A percentile compares a stretch with the other conserved stretches of the same genome.
Conservation (phyloP, 306 rosid species). For the Sicyos edulis region DNA sequence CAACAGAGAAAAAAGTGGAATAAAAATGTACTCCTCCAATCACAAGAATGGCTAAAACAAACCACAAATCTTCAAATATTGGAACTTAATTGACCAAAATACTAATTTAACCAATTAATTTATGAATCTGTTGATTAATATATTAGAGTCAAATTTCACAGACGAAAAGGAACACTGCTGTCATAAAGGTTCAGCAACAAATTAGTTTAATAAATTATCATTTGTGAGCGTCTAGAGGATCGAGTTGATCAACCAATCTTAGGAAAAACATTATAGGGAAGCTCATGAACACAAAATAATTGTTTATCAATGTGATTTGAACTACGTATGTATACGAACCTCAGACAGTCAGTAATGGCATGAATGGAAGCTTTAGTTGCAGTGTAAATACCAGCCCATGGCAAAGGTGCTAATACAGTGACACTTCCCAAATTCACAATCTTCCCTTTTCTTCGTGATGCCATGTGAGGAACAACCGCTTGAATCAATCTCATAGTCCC, state of each 20-base stretch:
- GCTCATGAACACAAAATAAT: constrained; percentile 4
- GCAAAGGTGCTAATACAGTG: constrained; percentile 60
- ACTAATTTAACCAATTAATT: not conserved
- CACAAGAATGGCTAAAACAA: not conserved
- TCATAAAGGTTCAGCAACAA: not conserved
- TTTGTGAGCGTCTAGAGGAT: constrained; percentile 1
- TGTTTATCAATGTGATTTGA: not conserved
- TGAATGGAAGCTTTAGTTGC: constrained; percentile 87
- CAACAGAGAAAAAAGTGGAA: not conserved
- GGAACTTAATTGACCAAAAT: not conserved
- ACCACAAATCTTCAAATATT: not conserved
- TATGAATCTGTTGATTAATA: not conserved
- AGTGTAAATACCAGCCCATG: constrained; percentile 70
- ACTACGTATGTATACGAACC: constrained; percentile 33
- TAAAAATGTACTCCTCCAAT: not conserved
- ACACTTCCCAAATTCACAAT: constrained; percentile 76
- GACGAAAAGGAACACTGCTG: not conserved
- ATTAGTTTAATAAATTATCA: not conserved
- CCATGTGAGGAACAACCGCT: constrained; percentile 87
- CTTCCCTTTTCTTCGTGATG: constrained; percentile 57
- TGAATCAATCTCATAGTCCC: constrained; percentile 86
- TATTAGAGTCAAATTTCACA: not conserved
- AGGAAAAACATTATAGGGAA: not conserved
- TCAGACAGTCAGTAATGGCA: constrained; percentile 61
- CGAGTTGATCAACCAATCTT: not conserved